Conservation (phyloP, 192 early-diverging fungal species). For the Coemansia sp. region DNA sequence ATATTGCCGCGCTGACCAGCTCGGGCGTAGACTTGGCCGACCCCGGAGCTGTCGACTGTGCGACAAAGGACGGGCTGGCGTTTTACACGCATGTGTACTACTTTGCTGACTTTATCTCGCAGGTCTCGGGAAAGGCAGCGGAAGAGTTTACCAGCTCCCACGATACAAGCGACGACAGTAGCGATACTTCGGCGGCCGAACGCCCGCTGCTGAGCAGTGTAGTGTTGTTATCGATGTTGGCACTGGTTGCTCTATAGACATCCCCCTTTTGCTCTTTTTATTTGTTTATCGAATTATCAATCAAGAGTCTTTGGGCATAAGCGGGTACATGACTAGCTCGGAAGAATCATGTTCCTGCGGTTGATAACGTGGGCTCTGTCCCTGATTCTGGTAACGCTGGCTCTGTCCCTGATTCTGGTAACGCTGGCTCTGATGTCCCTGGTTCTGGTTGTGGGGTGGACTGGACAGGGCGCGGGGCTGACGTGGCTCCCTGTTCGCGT, state of each 20-base stretch:
- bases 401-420: not conserved
- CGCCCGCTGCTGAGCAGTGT: not conserved
- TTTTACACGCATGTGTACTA: conserved; percentile 51
- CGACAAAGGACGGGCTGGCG: conserved; percentile 27
- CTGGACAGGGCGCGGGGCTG: not conserved
- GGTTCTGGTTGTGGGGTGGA: not conserved
- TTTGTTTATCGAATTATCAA: not conserved
- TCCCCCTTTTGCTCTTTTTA: not conserved
- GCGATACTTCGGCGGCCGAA: not conserved
- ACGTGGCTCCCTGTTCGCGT: not conserved
- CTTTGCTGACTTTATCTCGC: conserved; percentile 36
- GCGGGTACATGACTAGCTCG: conserved; percentile 14
- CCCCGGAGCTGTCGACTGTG: conserved; percentile 33
- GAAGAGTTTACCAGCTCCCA: conserved; percentile 4
- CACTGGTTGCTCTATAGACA: not conserved
- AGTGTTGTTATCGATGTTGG: too few species aligned
- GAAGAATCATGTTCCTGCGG: not conserved
- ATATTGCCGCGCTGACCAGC: conserved; percentile 38
- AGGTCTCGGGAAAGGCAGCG: conserved; percentile 4
- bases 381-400: not conserved
- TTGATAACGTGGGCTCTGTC: not conserved
- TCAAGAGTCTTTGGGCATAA: not conserved
- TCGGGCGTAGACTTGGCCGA: conserved; percentile 30
- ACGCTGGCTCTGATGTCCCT: not conserved
- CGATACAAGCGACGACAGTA: conserved; percentile 1